Conservation (phyloP, 371 early-diverging fungal genomes). For the Haplosporangium sp. region DNA sequence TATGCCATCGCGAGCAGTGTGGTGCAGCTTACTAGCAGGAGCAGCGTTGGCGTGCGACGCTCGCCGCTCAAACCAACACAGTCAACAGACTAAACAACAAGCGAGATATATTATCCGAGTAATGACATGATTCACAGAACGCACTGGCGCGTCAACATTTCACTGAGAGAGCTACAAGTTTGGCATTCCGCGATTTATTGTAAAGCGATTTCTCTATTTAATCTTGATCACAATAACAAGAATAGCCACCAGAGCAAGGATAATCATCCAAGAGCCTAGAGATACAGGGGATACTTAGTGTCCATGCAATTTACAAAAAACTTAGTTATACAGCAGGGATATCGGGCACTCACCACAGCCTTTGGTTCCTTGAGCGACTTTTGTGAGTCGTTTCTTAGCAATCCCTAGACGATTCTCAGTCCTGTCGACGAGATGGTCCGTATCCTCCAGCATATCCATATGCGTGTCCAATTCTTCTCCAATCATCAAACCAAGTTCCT, state of each 20-base stretch:
- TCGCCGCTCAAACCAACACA: no score
- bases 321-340: no score
- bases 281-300: background rate
- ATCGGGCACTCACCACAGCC: conserved; percentile 28
- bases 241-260: conserved; percentile 51
- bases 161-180: no score
- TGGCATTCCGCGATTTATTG: background rate
- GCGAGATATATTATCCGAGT: no score
- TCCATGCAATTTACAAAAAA: background rate
- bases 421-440: conserved; percentile 72
- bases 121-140: no score
- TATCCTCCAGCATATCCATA: conserved; percentile 79
- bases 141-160: no score
- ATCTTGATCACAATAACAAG: conserved; percentile 49
- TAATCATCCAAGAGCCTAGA: conserved; percentile 45
- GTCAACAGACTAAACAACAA: no score
- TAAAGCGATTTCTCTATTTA: background rate
- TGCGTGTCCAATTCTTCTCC: conserved; percentile 83
- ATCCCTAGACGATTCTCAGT: conserved; percentile 67
- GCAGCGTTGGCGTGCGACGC: no score
- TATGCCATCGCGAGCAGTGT: no score
- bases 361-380: conserved; percentile 38
- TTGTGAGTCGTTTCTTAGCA: conserved; percentile 58
- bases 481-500: conserved; percentile 79
- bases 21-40: no score